Conservation (phyloP, 441 rosid genomes). For the Geranium incanum region DNA sequence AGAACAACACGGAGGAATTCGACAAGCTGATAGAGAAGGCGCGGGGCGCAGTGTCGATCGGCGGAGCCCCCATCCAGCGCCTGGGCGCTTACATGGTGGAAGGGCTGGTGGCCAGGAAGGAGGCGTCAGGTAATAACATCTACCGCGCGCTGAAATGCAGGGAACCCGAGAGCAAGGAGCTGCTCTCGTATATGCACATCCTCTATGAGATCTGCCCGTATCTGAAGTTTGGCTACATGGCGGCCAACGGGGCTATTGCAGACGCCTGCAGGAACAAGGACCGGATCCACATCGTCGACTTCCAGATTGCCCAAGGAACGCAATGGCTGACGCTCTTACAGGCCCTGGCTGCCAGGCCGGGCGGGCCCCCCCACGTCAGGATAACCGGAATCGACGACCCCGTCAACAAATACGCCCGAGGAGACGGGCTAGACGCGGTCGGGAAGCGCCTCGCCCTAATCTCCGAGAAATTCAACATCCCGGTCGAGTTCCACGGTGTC, state of each 20-base stretch:
- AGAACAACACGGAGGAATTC: slow-evolving; percentile 42
- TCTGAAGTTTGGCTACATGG: slow-evolving; percentile 87
- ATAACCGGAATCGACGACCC: slow-evolving; percentile 79
- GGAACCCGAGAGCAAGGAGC: slow-evolving; percentile 70
- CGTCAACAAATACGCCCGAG: slow-evolving; percentile 46
- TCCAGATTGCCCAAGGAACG: slow-evolving; percentile 74
- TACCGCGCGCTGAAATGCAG: slow-evolving; percentile 55
- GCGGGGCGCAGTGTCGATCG: slow-evolving; percentile 51
- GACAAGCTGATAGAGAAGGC: slow-evolving; percentile 47
- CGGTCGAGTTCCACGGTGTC: slow-evolving; percentile 53
- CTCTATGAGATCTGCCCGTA: slow-evolving; percentile 81
- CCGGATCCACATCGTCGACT: slow-evolving; percentile 69
- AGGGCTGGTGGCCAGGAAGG: slow-evolving; percentile 66
- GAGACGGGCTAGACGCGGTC: slow-evolving; percentile 53
- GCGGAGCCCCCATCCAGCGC: slow-evolving; percentile 76
- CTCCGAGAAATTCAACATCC: slow-evolving; percentile 51
- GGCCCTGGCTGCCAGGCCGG: slow-evolving; percentile 71
- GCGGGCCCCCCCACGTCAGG: slow-evolving; percentile 69
- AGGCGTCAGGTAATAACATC: slow-evolving; percentile 57
- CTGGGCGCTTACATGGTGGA: slow-evolving; percentile 80
- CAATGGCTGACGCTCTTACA: slow-evolving; percentile 82
- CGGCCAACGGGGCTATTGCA: slow-evolving; percentile 86
- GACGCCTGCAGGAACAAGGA: slow-evolving; percentile 72
- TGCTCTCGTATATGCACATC: slow-evolving; percentile 65
- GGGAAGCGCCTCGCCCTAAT: slow-evolving; percentile 40